Evolutionary conservation across 2,329 filamentous ascomycete species (phyloP).

Genomic region (Penicillium sp.): DNA sequence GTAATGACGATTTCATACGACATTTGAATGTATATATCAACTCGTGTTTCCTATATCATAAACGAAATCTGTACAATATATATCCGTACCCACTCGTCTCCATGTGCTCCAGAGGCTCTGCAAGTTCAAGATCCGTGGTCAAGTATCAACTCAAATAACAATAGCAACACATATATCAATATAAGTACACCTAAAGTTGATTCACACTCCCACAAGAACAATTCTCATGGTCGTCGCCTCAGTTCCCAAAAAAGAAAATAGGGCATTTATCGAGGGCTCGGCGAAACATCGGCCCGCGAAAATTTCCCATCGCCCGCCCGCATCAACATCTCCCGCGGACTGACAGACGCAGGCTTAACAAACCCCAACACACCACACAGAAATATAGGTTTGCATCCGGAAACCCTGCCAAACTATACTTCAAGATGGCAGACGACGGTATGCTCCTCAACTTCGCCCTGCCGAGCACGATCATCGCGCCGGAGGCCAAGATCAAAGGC

Average conservation of each 20-base stretch:
- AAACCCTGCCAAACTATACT: not conserved
- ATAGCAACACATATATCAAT: not conserved
- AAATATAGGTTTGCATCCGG: conserved; percentile 11
- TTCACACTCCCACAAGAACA: not conserved
- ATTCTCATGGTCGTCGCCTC: not conserved
- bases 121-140: no score
- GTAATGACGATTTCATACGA: not conserved
- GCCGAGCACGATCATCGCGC: conserved; percentile 67
- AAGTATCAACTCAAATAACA: not conserved
- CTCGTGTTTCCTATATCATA: not conserved
- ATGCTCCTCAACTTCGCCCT: conserved; percentile 93
- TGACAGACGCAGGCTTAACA: not conserved
- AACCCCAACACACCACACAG: not conserved
- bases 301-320: conserved; percentile 33
- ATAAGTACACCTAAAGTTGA: not conserved
- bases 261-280: conserved; percentile 38
- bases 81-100: not conserved
- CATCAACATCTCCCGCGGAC: not conserved
- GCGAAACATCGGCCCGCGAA: conserved; percentile 37
- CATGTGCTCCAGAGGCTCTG: no score
- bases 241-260: conserved; percentile 34
- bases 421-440: conserved; percentile 85
- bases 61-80: not conserved
- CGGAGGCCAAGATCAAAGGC: conserved; percentile 73
- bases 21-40: conserved; percentile 1